Conservation (phyloP, 805 yeast genomes). For the Tetrapisispora namnaoensis region DNA sequence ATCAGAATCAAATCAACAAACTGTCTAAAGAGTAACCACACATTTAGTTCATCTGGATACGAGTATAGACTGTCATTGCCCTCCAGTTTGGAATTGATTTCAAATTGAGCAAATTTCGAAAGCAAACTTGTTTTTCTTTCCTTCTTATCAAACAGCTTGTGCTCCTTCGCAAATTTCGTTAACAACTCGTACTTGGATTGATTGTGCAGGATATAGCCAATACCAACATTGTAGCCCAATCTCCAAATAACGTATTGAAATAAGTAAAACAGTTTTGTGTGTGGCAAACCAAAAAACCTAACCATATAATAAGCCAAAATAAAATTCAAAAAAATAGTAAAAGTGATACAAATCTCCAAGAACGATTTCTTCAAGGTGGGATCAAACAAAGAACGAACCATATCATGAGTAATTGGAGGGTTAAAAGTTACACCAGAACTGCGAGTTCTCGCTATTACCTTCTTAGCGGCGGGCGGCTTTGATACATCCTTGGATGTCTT, state of each 20-base stretch:
- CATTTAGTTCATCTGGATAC: conserved; percentile 65
- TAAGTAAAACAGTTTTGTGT: conserved; percentile 34
- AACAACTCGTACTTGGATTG: conserved; percentile 53
- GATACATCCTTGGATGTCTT: not conserved
- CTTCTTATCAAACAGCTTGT: conserved; percentile 36
- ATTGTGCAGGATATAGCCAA: conserved; percentile 54
- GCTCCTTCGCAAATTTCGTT: conserved; percentile 41
- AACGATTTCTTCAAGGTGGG: conserved; percentile 62
- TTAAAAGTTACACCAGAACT: conserved; percentile 26
- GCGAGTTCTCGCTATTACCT: conserved; percentile 19
- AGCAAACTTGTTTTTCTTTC: conserved; percentile 20
- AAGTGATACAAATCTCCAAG: conserved; percentile 51
- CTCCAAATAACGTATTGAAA: conserved; percentile 65
- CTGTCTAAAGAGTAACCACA: conserved; percentile 74
- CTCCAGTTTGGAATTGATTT: conserved; percentile 40
- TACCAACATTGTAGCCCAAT: conserved; percentile 66
- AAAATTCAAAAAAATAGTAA: conserved; percentile 32
- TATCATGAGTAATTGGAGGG: conserved; percentile 58
- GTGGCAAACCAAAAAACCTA: conserved; percentile 10
- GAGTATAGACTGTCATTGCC: conserved; percentile 27
- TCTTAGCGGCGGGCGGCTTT: not conserved
- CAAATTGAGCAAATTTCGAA: conserved; percentile 37
- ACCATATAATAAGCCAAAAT: conserved; percentile 25
- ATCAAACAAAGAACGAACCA: conserved; percentile 73
- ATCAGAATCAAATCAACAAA: conserved; percentile 72